Evolutionary conservation across 805 yeast genomes (phyloP).

Genomic region (Kuraishia molischiana): DNA sequence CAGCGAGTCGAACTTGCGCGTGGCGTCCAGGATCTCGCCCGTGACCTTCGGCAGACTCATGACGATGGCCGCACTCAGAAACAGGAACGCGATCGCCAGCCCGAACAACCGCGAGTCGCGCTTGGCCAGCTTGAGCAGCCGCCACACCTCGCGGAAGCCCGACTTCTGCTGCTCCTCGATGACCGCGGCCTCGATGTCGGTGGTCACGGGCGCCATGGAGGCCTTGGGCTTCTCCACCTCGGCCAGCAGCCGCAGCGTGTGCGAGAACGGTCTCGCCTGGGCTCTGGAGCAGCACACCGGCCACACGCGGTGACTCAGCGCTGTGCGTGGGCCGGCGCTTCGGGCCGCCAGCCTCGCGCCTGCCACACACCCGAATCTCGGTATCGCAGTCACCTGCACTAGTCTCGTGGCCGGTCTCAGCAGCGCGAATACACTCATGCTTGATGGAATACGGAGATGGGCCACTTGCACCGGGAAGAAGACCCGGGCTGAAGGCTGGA

Average conservation of each 20-base stretch:
- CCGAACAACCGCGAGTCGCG: conserved; percentile 34
- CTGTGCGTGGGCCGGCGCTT: too few relatives aligned
- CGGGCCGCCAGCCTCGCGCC: too few relatives aligned
- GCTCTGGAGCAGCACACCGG: too few relatives aligned
- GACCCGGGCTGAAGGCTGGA: too few relatives aligned
- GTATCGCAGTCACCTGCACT: too few relatives aligned
- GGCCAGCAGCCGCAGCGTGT: background rate
- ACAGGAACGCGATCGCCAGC: conserved; percentile 31
- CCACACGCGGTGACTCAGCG: too few relatives aligned
- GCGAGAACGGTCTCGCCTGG: background rate
- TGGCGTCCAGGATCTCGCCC: conserved; percentile 44
- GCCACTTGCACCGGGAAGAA: too few relatives aligned
- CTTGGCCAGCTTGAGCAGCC: conserved; percentile 32
- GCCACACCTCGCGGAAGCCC: conserved; percentile 24
- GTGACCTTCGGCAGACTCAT: conserved; percentile 47
- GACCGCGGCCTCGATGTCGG: background rate
- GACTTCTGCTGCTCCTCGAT: conserved; percentile 19
- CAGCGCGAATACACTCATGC: too few relatives aligned
- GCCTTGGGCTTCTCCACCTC: background rate
- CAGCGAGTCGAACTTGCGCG: conserved; percentile 21
- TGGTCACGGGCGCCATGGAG: background rate
- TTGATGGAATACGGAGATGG: too few relatives aligned
- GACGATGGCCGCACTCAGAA: conserved; percentile 37
- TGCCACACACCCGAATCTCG: too few relatives aligned
- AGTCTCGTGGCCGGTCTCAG: too few relatives aligned